Conservation (phyloP, 345 rosid genomes). For the Reutealis trisperma region DNA sequence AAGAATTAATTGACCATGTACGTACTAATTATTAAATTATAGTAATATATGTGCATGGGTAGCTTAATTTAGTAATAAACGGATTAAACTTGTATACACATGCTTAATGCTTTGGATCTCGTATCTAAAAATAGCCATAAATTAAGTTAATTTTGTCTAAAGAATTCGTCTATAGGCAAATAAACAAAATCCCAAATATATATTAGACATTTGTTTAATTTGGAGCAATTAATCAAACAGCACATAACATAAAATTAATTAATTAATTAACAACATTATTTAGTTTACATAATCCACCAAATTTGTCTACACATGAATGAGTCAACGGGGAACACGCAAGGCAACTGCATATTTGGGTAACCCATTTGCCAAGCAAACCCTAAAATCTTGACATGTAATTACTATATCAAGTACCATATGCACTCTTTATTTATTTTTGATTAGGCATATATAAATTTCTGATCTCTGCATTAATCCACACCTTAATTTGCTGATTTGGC, state of each 20-base stretch:
- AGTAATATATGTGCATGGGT: background rate
- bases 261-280: background rate
- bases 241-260: conserved; percentile 10
- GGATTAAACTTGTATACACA: background rate
- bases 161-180: background rate
- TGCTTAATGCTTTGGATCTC: conserved; percentile 26
- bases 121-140: conserved; percentile 15
- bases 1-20: too few relatives aligned
- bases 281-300: conserved; percentile 7
- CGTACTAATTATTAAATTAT: too few relatives aligned
- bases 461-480: background rate
- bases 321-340: conserved; percentile 33
- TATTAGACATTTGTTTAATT: conserved; percentile 19
- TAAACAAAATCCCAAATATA: background rate
- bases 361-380: conserved; percentile 32
- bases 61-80: conserved; percentile 5
- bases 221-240: conserved; percentile 18
- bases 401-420: conserved; percentile 17
- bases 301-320: background rate
- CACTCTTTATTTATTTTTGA: background rate
- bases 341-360: conserved; percentile 27
- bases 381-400: conserved; percentile 32
- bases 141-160: background rate
- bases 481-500: conserved; percentile 12
- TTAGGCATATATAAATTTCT: background rate